A percentile compares a stretch with the other conserved stretches of the same genome.
Conservation (phyloP, 345 rosid species). For the Eucalyptus urophylla region DNA sequence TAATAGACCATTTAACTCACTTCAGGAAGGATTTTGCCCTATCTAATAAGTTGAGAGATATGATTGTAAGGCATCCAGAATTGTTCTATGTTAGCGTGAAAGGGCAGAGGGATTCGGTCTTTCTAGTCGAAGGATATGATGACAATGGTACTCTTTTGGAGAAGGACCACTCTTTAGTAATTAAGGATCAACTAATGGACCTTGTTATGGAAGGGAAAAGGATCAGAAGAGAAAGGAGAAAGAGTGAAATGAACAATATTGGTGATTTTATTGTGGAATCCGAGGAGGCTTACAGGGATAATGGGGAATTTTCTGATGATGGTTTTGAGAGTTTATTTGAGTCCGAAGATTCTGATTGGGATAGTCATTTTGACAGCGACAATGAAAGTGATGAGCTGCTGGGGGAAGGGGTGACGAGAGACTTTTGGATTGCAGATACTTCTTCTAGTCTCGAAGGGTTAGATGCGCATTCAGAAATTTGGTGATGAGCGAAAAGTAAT, state of each 20-base stretch:
- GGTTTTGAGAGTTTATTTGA: constrained; percentile 72
- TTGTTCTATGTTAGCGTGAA: constrained; percentile 75
- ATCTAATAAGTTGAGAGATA: constrained; percentile 56
- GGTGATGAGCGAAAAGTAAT: constrained; percentile 19
- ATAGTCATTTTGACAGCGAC: constrained; percentile 11
- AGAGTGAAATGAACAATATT: background rate
- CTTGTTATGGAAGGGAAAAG: constrained; percentile 58
- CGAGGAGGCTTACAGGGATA: background rate
- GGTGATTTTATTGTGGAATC: background rate
- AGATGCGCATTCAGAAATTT: constrained; percentile 16
- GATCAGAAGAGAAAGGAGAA: constrained; percentile 55
- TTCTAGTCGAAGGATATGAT: constrained; percentile 58
- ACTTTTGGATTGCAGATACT: constrained; percentile 45
- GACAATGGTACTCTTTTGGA: constrained; percentile 57
- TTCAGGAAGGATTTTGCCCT: constrained; percentile 76
- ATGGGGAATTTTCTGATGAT: constrained; percentile 36
- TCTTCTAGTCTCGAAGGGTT: background rate
- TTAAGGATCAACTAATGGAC: constrained; percentile 44
- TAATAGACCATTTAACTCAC: constrained; percentile 80
- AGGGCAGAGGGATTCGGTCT: constrained; percentile 67
- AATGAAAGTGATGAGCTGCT: background rate
- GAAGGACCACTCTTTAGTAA: constrained; percentile 31
- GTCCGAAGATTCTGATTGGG: constrained; percentile 38
- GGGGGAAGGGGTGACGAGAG: constrained; percentile 4
- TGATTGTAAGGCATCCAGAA: constrained; percentile 81